Conservation (phyloP, 129 eudicot species). For the Glebionis coronaria region DNA sequence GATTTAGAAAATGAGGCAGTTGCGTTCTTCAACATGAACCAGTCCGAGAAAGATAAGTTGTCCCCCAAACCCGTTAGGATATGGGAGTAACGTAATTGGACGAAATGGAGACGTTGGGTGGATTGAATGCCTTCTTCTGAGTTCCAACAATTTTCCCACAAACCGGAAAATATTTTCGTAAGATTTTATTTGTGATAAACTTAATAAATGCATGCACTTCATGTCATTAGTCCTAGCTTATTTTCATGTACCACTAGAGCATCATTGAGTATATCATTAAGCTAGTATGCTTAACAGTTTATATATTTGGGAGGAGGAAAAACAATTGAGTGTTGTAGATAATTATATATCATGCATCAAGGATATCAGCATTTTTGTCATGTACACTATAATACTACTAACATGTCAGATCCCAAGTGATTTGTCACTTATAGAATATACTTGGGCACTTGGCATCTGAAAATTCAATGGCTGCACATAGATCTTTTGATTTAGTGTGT, state of each 20-base stretch:
- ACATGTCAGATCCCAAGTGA: too few relatives aligned
- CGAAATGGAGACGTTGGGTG: conserved; percentile 58
- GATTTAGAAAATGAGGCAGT: conserved; percentile 44
- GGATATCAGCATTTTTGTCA: background rate
- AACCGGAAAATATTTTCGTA: conserved; percentile 36
- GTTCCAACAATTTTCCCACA: conserved; percentile 26
- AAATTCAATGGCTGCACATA: conserved; percentile 4
- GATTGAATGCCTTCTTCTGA: conserved; percentile 58
- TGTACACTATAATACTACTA: too few relatives aligned
- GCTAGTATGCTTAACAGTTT: too few relatives aligned
- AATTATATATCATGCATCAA: too few relatives aligned
- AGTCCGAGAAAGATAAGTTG: conserved; percentile 36
- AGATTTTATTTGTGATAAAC: background rate
- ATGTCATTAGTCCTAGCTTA: background rate
- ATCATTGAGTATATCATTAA: background rate
- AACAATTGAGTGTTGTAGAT: background rate
- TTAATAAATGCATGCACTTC: background rate
- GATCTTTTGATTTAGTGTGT: conserved; percentile 6
- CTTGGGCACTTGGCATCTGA: too few relatives aligned
- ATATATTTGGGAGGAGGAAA: too few relatives aligned
- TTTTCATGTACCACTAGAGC: background rate
- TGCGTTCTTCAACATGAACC: conserved; percentile 40
- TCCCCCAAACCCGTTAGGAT: conserved; percentile 47
- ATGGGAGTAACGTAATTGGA: conserved; percentile 50
- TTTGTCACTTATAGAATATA: too few relatives aligned